Evolutionary conservation across 2,329 filamentous ascomycete species (phyloP).

Genomic region (Westerdykella aurantiaca): DNA sequence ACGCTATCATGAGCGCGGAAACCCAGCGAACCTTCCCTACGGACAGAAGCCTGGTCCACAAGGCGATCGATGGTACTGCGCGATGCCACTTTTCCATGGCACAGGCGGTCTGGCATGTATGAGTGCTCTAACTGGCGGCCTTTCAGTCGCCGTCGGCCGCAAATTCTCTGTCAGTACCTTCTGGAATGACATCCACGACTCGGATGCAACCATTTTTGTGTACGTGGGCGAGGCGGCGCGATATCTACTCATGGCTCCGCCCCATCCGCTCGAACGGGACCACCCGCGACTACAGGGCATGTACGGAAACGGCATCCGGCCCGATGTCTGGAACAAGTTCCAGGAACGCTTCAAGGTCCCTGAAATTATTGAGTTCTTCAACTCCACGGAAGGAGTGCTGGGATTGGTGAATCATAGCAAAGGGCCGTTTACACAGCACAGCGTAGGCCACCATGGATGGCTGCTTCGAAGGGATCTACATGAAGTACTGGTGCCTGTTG

Average conservation of each 20-base stretch:
- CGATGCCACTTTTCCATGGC: slow-evolving; percentile 72
- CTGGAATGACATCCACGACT: slow-evolving; percentile 65
- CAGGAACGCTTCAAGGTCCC: slow-evolving; percentile 56
- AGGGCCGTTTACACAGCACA: slow-evolving; percentile 53
- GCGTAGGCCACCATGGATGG: slow-evolving; percentile 65
- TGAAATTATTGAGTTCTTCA: slow-evolving; percentile 68
- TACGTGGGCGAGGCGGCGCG: slow-evolving; percentile 73
- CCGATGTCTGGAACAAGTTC: slow-evolving; percentile 62
- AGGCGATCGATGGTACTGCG: slow-evolving; percentile 63
- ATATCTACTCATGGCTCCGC: slow-evolving; percentile 63
- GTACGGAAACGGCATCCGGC: slow-evolving; percentile 61
- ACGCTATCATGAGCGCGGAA: slow-evolving; percentile 19
- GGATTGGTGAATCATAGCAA: slow-evolving; percentile 45
- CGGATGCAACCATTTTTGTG: slow-evolving; percentile 61
- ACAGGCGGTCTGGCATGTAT: slow-evolving; percentile 59
- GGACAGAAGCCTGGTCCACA: slow-evolving; percentile 33
- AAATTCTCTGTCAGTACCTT: slow-evolving; percentile 64
- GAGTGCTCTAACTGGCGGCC: slow-evolving; percentile 38
- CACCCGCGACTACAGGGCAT: slow-evolving; percentile 53
- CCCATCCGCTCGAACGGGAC: slow-evolving; percentile 52
- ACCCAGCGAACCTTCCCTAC: slow-evolving; percentile 28
- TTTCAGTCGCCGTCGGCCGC: slow-evolving; percentile 55
- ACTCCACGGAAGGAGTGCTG: slow-evolving; percentile 66
- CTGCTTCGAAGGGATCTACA: slow-evolving; percentile 50
- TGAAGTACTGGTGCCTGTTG: slow-evolving; percentile 58